Conservation (phyloP, 352 stramenopile species). For the Pythium scleroteichum region DNA sequence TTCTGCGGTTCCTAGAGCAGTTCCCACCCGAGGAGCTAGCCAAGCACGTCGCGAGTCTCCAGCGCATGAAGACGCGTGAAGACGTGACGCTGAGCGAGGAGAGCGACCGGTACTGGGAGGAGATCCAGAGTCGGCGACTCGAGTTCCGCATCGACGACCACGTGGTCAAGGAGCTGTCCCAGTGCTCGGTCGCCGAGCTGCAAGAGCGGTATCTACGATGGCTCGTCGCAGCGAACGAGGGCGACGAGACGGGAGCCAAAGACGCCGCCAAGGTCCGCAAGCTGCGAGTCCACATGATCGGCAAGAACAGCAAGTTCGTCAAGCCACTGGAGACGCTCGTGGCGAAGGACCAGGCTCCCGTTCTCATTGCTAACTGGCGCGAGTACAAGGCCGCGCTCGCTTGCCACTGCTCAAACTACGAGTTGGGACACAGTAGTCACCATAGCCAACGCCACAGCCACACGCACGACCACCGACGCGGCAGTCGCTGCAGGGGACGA, state of each 20-base stretch:
- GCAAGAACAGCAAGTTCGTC: conserved; percentile 57
- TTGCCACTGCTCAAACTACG: conserved; percentile 44
- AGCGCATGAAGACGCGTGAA: conserved; percentile 44
- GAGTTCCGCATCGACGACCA: conserved; percentile 62
- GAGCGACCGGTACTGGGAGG: conserved; percentile 72
- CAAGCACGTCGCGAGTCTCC: conserved; percentile 48
- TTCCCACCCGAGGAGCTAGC: conserved; percentile 35
- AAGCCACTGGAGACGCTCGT: conserved; percentile 60
- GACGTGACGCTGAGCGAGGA: conserved; percentile 57
- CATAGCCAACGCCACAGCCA: conserved; percentile 5
- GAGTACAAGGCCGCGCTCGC: conserved; percentile 59
- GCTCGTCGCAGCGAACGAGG: conserved; percentile 33
- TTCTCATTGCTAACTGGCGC: conserved; percentile 60
- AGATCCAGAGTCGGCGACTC: conserved; percentile 60
- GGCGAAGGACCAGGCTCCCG: conserved; percentile 40
- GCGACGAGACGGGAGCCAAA: neutral
- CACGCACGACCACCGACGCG: conserved; percentile 4
- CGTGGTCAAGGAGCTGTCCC: conserved; percentile 40
- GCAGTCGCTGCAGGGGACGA: neutral
- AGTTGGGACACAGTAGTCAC: neutral
- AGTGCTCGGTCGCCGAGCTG: conserved; percentile 47
- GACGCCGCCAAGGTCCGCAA: conserved; percentile 36
- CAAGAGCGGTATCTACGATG: conserved; percentile 51
- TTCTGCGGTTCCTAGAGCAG: conserved; percentile 35
- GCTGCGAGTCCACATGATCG: conserved; percentile 75